Evolutionary conservation across 2,329 filamentous ascomycete species (phyloP).

Genomic region (Aspergillus aculeatinus): DNA sequence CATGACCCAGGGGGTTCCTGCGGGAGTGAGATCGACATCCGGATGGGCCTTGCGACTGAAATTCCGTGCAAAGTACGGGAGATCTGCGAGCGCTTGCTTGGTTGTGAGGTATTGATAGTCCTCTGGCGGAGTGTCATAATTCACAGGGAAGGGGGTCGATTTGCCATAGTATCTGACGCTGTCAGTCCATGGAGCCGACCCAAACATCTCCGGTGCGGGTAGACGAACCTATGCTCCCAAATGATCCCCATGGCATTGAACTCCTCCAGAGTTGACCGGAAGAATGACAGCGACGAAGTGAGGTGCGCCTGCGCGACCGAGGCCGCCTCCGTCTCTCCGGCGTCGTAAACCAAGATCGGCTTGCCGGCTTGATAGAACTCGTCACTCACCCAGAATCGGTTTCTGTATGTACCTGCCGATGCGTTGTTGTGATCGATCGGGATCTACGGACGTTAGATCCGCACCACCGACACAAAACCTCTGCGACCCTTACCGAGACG

Average conservation of each 20-base stretch:
- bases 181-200: constrained; percentile 9
- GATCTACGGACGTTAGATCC: constrained; percentile 21
- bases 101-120: constrained; percentile 45
- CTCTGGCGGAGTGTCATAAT: constrained; percentile 37
- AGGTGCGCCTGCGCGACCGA: constrained; percentile 5
- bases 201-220: background rate
- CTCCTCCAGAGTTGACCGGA: constrained; percentile 34
- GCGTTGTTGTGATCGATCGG: constrained; percentile 33
- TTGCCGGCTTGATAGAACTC: constrained; percentile 57
- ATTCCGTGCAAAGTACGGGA: constrained; percentile 45
- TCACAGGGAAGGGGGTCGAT: constrained; percentile 40
- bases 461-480: background rate
- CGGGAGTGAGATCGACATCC: constrained; percentile 40
- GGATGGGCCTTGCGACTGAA: constrained; percentile 36
- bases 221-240: constrained; percentile 45
- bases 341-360: constrained; percentile 51
- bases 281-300: constrained; percentile 24
- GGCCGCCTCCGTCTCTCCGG: constrained; percentile 47
- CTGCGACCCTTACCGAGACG: background rate
- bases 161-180: constrained; percentile 44
- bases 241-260: constrained; percentile 41
- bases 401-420: constrained; percentile 52
- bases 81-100: constrained; percentile 46
- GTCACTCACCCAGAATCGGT: constrained; percentile 56
- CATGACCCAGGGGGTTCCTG: constrained; percentile 47